Evolutionary conservation across 164 flowering plant genomes (phyloP).

Genomic region (Berberis thunbergii): DNA sequence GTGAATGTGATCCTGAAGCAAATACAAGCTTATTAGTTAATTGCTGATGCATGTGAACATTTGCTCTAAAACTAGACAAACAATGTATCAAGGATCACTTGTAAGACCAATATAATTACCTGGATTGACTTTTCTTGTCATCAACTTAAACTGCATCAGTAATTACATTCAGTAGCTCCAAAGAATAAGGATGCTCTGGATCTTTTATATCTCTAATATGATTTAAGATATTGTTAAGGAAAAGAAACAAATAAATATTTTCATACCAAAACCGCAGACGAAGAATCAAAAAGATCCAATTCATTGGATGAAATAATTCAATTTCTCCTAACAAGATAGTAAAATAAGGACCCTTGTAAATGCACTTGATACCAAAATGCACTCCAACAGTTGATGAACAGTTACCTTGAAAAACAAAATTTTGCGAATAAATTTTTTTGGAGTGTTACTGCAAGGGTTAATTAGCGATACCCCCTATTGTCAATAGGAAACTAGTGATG

Average conservation of each 20-base stretch:
- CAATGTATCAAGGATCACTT: neutral
- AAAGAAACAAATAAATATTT: neutral
- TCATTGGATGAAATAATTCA: neutral
- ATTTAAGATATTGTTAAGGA: slow-evolving; percentile 1
- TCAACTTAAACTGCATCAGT: slow-evolving; percentile 74
- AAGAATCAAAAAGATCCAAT: neutral
- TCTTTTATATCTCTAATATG: neutral
- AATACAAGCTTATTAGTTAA: neutral
- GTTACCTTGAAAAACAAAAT: neutral
- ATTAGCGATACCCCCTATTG: no score
- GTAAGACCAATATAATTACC: slow-evolving; percentile 24
- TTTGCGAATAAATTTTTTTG: no score
- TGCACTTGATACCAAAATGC: neutral
- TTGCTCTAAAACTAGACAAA: neutral
- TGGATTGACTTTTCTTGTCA: slow-evolving; percentile 43
- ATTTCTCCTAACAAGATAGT: neutral
- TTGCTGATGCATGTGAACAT: neutral
- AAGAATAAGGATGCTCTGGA: neutral
- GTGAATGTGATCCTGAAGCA: slow-evolving; percentile 71
- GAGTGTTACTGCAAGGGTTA: no score
- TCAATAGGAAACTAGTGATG: no score
- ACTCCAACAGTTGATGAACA: neutral
- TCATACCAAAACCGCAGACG: neutral
- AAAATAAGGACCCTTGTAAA: neutral
- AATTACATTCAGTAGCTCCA: slow-evolving; percentile 59